Conservation (phyloP, 2,329 filamentous ascomycete genomes). For the Xylaria arbuscula region DNA sequence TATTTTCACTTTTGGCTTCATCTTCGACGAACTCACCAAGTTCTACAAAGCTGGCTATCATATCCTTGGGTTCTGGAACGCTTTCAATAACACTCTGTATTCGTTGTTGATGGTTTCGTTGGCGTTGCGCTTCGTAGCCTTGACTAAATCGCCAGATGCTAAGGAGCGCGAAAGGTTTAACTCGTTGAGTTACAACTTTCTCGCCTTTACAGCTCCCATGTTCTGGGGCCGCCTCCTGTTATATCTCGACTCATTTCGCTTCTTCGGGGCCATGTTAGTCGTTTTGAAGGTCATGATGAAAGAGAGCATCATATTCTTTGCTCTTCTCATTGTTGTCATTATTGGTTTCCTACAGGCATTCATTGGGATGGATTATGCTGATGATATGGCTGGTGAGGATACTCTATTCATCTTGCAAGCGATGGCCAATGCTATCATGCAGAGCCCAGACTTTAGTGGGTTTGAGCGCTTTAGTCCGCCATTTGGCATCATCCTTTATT, state of each 20-base stretch:
- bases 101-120: constrained; percentile 81
- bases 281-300: constrained; percentile 97
- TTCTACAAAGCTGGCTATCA: constrained; percentile 93
- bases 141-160: constrained; percentile 67
- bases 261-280: constrained; percentile 98
- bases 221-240: constrained; percentile 95
- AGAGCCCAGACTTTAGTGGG: constrained; percentile 86
- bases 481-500: constrained; percentile 95
- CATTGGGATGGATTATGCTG: constrained; percentile 86
- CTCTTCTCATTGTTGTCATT: constrained; percentile 84
- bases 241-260: constrained; percentile 92
- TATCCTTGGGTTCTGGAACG: constrained; percentile 97
- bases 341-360: constrained; percentile 93
- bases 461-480: constrained; percentile 93
- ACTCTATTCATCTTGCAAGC: constrained; percentile 79
- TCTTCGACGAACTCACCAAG: constrained; percentile 88
- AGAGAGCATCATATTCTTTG: constrained; percentile 95
- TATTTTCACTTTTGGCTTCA: constrained; percentile 88
- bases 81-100: constrained; percentile 90
- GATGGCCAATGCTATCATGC: constrained; percentile 92
- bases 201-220: constrained; percentile 93
- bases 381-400: constrained; percentile 76
- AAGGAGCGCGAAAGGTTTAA: constrained; percentile 74
- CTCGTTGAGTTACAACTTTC: constrained; percentile 88
- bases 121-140: constrained; percentile 79